Conservation (phyloP, 2,329 filamentous ascomycete genomes). For the Cadophora gregata region DNA sequence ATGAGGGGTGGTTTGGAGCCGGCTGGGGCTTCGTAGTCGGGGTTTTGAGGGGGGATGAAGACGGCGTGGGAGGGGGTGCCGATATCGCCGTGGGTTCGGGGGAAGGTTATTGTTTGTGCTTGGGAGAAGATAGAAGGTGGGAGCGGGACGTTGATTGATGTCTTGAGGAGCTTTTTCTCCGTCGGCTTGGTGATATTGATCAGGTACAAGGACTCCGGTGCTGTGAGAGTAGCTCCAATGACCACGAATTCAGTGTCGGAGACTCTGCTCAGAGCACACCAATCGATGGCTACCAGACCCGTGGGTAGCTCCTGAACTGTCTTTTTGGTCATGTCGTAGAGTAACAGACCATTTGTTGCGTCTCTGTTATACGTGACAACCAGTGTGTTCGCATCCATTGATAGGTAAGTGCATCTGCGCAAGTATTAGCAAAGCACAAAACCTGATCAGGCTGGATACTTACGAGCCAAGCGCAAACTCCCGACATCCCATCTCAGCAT, state of each 20-base stretch:
- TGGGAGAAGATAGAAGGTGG: slow-evolving; percentile 45
- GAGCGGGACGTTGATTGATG: slow-evolving; percentile 46
- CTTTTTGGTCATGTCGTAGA: slow-evolving; percentile 47
- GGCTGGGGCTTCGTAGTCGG: slow-evolving; percentile 47
- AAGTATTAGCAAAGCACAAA: slow-evolving; percentile 38
- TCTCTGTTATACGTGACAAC: slow-evolving; percentile 44
- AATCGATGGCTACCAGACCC: slow-evolving; percentile 44
- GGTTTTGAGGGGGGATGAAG: slow-evolving; percentile 56
- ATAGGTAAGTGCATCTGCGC: slow-evolving; percentile 49
- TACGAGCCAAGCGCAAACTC: slow-evolving; percentile 34
- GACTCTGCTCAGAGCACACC: slow-evolving; percentile 46
- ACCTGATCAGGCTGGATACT: neutral
- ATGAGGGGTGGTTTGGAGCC: slow-evolving; percentile 55
- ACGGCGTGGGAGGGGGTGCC: slow-evolving; percentile 44
- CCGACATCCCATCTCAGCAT: slow-evolving; percentile 48
- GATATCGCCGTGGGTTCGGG: slow-evolving; percentile 37
- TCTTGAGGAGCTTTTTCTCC: slow-evolving; percentile 43
- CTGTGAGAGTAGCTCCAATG: slow-evolving; percentile 46
- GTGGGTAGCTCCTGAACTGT: slow-evolving; percentile 45
- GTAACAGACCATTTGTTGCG: slow-evolving; percentile 46
- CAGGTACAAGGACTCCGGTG: slow-evolving; percentile 46
- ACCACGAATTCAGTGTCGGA: slow-evolving; percentile 48
- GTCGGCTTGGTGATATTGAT: slow-evolving; percentile 42
- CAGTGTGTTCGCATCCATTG: slow-evolving; percentile 46
- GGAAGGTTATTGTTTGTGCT: slow-evolving; percentile 48